phyloP scores from a whole-genome alignment of 352 stramenopile genomes.

The Phytopythium litorale region DNA sequence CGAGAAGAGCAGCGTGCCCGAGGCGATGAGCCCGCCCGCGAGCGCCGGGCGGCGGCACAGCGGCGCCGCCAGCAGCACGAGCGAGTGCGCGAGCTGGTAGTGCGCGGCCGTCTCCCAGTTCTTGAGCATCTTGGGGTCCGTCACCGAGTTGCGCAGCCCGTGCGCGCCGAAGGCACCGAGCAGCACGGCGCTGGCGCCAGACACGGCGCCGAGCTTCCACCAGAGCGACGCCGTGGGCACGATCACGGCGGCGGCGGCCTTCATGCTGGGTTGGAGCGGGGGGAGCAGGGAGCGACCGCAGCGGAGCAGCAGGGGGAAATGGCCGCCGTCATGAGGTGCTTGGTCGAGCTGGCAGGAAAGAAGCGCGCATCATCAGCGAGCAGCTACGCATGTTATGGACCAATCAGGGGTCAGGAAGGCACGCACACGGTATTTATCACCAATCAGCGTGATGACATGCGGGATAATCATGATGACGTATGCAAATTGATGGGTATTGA shows the following conservation, averaged over 20 bases:
- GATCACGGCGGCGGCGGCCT: constrained; percentile 32
- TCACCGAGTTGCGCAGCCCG: constrained; percentile 56
- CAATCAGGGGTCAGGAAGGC: background rate
- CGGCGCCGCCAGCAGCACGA: constrained; percentile 63
- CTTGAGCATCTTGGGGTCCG: constrained; percentile 78
- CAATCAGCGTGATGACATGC: background rate
- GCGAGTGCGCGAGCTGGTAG: constrained; percentile 83
- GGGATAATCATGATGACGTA: background rate
- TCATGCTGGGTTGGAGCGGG: background rate
- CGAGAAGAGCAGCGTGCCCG: constrained; percentile 71
- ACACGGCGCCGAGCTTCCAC: constrained; percentile 77
- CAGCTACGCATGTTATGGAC: background rate
- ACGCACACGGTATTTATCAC: background rate
- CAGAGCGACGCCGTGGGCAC: constrained; percentile 59
- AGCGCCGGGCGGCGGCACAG: constrained; percentile 56
- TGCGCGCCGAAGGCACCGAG: constrained; percentile 78
- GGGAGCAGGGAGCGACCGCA: background rate
- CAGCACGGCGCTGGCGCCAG: constrained; percentile 57
- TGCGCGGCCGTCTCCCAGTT: constrained; percentile 81
- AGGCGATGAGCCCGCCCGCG: constrained; percentile 51
- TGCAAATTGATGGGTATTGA: background rate
- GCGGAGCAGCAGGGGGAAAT: no score
- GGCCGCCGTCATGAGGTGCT: background rate
- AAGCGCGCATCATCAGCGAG: background rate
- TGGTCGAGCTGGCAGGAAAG: background rate